phyloP scores from a whole-genome alignment of 2,329 filamentous ascomycete species.

The Microdochium nivale region DNA sequence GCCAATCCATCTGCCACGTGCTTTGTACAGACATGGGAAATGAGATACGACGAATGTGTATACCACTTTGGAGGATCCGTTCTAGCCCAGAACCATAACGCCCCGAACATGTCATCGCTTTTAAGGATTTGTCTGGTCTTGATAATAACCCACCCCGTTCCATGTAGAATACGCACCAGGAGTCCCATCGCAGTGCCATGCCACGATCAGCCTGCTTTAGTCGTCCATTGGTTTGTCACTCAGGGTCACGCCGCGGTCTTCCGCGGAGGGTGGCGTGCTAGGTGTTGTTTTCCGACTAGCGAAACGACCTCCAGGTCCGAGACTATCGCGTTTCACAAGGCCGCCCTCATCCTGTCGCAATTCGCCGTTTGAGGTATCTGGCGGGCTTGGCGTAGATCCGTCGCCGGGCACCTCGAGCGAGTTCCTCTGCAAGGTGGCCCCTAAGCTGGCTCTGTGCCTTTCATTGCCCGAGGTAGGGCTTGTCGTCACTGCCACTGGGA shows the following conservation, averaged over 20 bases:
- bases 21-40: not conserved
- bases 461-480: conserved; percentile 48
- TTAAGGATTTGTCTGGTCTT: too few species aligned
- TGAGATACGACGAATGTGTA: not conserved
- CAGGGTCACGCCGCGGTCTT: conserved; percentile 37
- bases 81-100: too few species aligned
- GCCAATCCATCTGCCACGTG: not conserved
- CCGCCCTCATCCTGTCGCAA: conserved; percentile 17
- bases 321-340: conserved; percentile 57
- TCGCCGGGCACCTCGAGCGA: conserved; percentile 82
- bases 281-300: not conserved
- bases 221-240: conserved; percentile 45
- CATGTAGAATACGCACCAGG: too few species aligned
- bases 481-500: conserved; percentile 61
- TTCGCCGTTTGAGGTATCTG: conserved; percentile 33
- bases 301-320: conserved; percentile 17
- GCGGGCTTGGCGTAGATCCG: conserved; percentile 33
- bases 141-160: too few species aligned
- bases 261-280: conserved; percentile 2
- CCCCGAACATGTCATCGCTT: too few species aligned
- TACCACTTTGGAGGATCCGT: not conserved
- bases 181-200: conserved; percentile 1
- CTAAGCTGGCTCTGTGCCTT: conserved; percentile 41
- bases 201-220: conserved; percentile 24
- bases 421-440: conserved; percentile 43